Percentiles rank a stretch among this genome's conserved stretches.
These are phyloP conservation scores for Coemansia brasiliensis DNA, from an alignment of 192 early-diverging fungal genomes.

Conservation along the genomic window DNA sequence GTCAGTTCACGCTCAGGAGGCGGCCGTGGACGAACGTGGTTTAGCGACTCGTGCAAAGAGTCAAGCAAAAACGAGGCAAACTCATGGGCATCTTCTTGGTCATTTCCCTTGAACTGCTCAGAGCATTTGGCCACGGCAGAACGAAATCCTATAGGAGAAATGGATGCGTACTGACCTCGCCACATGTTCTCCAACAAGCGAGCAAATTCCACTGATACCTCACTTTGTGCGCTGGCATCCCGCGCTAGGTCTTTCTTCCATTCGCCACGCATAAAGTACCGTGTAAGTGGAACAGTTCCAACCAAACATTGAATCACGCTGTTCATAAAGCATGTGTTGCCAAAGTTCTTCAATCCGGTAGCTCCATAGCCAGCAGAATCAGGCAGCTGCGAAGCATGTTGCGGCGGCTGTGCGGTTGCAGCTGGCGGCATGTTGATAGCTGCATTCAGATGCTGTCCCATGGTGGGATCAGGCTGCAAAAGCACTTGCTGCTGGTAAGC, in stretches of 20 bases:
- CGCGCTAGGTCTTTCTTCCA: conserved; percentile 32
- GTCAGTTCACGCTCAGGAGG: conserved; percentile 47
- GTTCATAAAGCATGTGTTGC: conserved; percentile 89
- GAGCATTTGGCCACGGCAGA: conserved; percentile 74
- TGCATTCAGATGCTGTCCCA: not conserved
- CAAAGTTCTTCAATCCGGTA: conserved; percentile 76
- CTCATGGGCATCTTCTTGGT: conserved; percentile 98
- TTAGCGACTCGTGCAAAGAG: conserved; percentile 89
- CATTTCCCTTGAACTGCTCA: conserved; percentile 80
- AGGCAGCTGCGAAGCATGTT: conserved; percentile 19
- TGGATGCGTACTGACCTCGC: conserved; percentile 70
- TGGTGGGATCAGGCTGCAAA: not conserved
- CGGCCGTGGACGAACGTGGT: conserved; percentile 57
- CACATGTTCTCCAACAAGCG: conserved; percentile 81
- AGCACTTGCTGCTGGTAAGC: conserved; percentile 15
- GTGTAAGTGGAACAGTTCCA: conserved; percentile 66
- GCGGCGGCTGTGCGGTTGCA: conserved; percentile 17
- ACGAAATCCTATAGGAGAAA: conserved; percentile 81
- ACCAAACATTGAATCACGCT: conserved; percentile 77
- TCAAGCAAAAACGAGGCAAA: conserved; percentile 90
- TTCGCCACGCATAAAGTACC: conserved; percentile 69
- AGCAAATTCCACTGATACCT: conserved; percentile 75
- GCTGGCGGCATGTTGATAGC: conserved; percentile 8
- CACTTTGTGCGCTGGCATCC: conserved; percentile 59
- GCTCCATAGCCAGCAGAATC: conserved; percentile 60